Evolutionary conservation across 192 early-diverging fungal species (phyloP), one percentile per base, ranked within the genome.

Genomic region (Coemansia sp.): DNA sequence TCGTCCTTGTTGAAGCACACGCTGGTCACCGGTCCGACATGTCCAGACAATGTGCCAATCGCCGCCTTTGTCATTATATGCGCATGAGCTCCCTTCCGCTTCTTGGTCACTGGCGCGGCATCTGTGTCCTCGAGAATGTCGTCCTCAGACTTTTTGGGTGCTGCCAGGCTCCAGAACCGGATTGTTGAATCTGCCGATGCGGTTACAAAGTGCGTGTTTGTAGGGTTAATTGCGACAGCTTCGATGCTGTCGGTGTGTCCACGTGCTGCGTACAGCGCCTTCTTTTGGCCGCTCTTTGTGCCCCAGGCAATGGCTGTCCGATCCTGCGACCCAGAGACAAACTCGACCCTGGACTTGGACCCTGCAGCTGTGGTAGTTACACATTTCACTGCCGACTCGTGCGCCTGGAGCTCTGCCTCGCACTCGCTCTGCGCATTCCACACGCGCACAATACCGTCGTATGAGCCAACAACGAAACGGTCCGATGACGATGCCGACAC

Each of bases 231-330:
- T 3, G 86, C 77, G 37, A 97, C 67, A n/a, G 83, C 72, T 30
- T 95, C 91, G 25, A 95, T 67, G 55, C 85, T 85, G 37, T 81
- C 91, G 48, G 89, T 87, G 66, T 95, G 93, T 14, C 91, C 93
- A 39, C 80, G 78, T 47, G 85, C 86, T 59, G 87, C 85, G 66
- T 88, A 91, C 60, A 88, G 61, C 15, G 88, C 53, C 42, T 61
- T 57, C 30, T 47, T 57, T 52, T 68, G 50, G 42, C 62, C 77
- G 52, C 61, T 64, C 67, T 62, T 65, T 15, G 59, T 64, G 56
- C 84, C 82, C 87, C 87, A 89, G 14, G 78, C 86, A 38, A 88
- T 66, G n/a, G 88, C 73, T 27, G 81, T 82, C 38, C 82, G 75
- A 73, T 92, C 87, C 58, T 86, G 82, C 54, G 81, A 84, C 45